Percentiles rank a stretch among this genome's conserved stretches.
phyloP scores from a whole-genome alignment of 352 stramenopile genomes.

The Aphanomyces cochlioides region DNA sequence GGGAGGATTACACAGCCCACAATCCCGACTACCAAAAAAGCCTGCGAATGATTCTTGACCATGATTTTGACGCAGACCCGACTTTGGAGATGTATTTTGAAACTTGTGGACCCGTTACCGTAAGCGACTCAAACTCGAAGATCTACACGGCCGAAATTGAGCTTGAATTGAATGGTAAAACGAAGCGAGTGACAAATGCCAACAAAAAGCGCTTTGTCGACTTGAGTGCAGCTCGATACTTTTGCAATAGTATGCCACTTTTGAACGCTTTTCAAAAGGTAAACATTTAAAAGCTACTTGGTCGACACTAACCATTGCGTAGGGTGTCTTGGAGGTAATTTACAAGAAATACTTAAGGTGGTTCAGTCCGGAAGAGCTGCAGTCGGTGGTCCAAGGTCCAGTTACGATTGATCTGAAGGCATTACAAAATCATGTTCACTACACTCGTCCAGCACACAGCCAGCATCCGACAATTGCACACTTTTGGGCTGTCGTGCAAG shows the following conservation, averaged over 20 bases:
- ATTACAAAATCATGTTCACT: conserved; percentile 56
- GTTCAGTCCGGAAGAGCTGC: conserved; percentile 55
- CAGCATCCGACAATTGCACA: conserved; percentile 33
- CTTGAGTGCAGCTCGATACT: conserved; percentile 54
- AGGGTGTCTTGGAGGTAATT: conserved; percentile 62
- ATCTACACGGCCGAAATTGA: conserved; percentile 47
- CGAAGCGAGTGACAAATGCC: conserved; percentile 51
- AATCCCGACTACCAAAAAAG: conserved; percentile 60
- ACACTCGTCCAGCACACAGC: conserved; percentile 44
- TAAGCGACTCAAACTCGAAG: conserved; percentile 15
- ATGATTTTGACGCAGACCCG: conserved; percentile 52
- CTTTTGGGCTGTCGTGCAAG: conserved; percentile 66
- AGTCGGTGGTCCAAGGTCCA: conserved; percentile 46
- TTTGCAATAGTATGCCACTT: conserved; percentile 32
- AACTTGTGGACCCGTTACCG: background rate
- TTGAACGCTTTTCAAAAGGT: conserved; percentile 15
- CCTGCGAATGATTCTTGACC: conserved; percentile 57
- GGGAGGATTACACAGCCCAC: conserved; percentile 55
- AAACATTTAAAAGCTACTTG: conserved; percentile 40
- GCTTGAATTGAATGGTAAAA: conserved; percentile 38
- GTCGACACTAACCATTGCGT: conserved; percentile 52
- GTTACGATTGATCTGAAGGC: conserved; percentile 48
- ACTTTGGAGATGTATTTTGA: conserved; percentile 68
- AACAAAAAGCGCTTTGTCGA: conserved; percentile 69
- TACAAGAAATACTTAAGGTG: conserved; percentile 48